Base-by-base conservation (phyloP, 139 green algal genomes). In the Mychonastes homosphaera region DNA sequence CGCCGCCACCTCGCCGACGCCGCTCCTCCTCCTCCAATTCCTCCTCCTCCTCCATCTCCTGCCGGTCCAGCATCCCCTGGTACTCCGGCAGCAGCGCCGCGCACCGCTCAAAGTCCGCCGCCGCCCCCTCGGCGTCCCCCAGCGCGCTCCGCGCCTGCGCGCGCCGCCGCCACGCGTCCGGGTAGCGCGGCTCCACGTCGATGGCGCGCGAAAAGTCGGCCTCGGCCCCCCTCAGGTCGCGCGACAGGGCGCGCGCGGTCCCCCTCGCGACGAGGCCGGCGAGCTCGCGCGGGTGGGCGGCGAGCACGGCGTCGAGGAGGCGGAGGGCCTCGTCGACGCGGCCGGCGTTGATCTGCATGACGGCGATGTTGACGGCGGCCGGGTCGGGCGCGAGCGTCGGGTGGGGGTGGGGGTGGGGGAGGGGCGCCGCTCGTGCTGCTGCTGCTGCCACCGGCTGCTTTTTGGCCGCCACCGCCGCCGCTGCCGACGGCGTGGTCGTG, bases 191-290 rank as follows among this genome's bases (percentile, higher is more conserved):
- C 57, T 79, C 71, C 35, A 79, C 32, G 36, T 79, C 57, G 30
- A 92, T 86, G n/a, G 87, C 80, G 9, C 62, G 63, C 8, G 23
- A 76, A 54, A 94, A 94, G 69, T 94, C 86, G 4, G 79, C 69
- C 12, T 88, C 61, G 7, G 84, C 80, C 4, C 78, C 76, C 44
- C 68, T 61, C 6, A 94, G 72, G 16, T 86, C 67, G 6, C 74
- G 59, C 12, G 41, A 29, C 67, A 95, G 67, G 16, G 86, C 86
- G 12, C 74, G 56, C 0, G 83, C 85, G 0, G 86, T 95, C 52
- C 86, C 86, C 0, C 86, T 71, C 0, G 85, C 82, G 3, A 90
- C 77, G 6, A 71, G 65, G 2, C 71, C 81, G 1, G 71, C 72
- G 26, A 88, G 67, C 24, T 83, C 75, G 24, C 46, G 49, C 0